Base-by-base conservation (phyloP, 805 yeast genomes). In the Starmerella gropengiesseri region DNA sequence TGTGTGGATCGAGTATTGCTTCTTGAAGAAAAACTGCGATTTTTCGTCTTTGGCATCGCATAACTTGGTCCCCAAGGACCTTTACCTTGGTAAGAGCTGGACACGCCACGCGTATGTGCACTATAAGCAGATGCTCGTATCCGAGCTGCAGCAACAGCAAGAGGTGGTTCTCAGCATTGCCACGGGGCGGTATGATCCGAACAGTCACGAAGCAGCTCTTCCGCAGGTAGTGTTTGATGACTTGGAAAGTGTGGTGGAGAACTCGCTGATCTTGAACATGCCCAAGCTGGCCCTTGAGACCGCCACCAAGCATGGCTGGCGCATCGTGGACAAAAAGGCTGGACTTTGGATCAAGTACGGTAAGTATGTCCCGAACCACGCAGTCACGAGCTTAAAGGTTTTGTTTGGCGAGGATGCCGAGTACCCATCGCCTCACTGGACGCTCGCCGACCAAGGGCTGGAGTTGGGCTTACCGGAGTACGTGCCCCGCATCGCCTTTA, bases 391-490 rank as follows among this genome's bases (percentile, higher is more conserved):
- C 2, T 53, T 85, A 11, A 84, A 81, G 49, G 68, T 84, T 1
- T 61, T 87, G 27, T 86, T 76, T 63, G 93, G 94, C 1, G 56
- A 59, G 2, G 83, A 77, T 49, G 78, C 82, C 1, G 75, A 72
- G 3, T 94, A 84, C 40, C 93, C 94, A 3, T 66, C 94, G 43
- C 74, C 75, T 0, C 73, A 72, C 37, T 86, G 95, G 94, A 49
- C 57, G 2, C 50, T 73, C 7, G 44, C 67, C 3, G 47, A 49
- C 45, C 56, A 53, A 9, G 38, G 47, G 39, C 55, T 43, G 51
- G 55, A 51, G 17, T 55, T 49, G 11, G 38, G 19, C 7, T 34
- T 8, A 13, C 14, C 3, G 9, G 40, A 35, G 18, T 23, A 26
- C 6, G 44, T 46, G 12, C 64, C 67, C 11, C 53, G 63, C 2